Base-by-base conservation (phyloP, 805 yeast genomes). In the Candida boidinii region DNA sequence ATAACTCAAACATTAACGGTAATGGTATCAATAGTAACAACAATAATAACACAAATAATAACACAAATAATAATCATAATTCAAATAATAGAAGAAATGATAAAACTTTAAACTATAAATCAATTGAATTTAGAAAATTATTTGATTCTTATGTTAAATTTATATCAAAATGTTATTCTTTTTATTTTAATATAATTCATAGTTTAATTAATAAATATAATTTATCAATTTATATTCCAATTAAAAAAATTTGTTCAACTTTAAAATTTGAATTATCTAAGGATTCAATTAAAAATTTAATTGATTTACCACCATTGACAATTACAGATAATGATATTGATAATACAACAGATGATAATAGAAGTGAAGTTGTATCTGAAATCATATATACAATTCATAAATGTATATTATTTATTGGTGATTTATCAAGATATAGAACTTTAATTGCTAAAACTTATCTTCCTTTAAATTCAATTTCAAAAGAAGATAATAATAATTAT, bases 51-150 rank as follows among this genome's bases (percentile, higher is more conserved):
- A 30, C 36, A 7, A 24, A 28, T 15, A 27, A 35, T 15, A 37
- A 36, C 13, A 32, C 12, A 9, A 32, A 25, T 23, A 31, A 20
- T 12, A 31, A 20, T 15, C 29, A 26, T 10, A 19, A 27, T 17
- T 13, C 28, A 9, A 33, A 26, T 21, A 18, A 9, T 12, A 25
- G 19, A 4, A 35, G 11, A n/a, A 23, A 31, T n/a, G 23, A 22
- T 31, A 25, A 19, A 17, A 13, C 14, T 28, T 33, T 31, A 43
- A 45, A 38, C 35, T 35, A 26, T 53, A 53, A 39, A 60, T 28
- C 66, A 4, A 78, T 78, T 3, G 84, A 77, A 45, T 50, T 72
- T 34, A 54, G 83, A 37, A 79, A 73, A 40, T 42, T 76, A 29
- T 68, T 73, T 45, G 75, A 67, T 16, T 60, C 56, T 34, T 69